phyloP scores from a whole-genome alignment of 2,329 filamentous ascomycete species.

The Hypomyces perniciosus region DNA sequence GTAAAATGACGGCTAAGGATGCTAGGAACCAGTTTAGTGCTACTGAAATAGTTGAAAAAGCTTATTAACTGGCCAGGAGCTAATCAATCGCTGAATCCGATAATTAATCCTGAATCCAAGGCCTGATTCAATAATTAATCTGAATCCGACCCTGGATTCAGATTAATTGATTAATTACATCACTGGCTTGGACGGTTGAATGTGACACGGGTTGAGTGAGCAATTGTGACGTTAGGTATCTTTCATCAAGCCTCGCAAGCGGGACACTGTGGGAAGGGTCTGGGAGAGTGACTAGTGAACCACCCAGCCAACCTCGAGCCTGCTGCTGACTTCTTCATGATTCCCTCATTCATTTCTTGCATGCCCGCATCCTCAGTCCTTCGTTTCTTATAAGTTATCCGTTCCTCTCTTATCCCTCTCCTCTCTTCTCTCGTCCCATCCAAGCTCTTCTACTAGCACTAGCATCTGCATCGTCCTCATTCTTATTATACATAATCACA shows the following conservation, averaged over 20 bases:
- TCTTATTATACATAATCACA: neutral
- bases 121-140: no score
- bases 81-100: no score
- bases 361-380: neutral
- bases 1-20: no score
- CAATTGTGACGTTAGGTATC: constrained; percentile 9
- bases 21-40: no score
- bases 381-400: no score
- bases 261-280: constrained; percentile 7
- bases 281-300: constrained; percentile 3
- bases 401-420: neutral
- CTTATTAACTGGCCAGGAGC: no score
- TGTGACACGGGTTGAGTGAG: constrained; percentile 3
- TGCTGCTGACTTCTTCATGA: constrained; percentile 6
- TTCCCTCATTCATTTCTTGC: neutral
- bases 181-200: constrained; percentile 3
- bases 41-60: no score
- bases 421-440: neutral
- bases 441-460: neutral
- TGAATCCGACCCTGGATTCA: no score
- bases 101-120: no score
- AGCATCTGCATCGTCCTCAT: neutral
- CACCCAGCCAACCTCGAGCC: constrained; percentile 1
- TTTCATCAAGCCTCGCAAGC: constrained; percentile 5
- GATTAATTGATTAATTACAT: no score